Evolutionary conservation across 1,139 yeast genomes (phyloP).

Genomic region (Yarrowia galli): DNA sequence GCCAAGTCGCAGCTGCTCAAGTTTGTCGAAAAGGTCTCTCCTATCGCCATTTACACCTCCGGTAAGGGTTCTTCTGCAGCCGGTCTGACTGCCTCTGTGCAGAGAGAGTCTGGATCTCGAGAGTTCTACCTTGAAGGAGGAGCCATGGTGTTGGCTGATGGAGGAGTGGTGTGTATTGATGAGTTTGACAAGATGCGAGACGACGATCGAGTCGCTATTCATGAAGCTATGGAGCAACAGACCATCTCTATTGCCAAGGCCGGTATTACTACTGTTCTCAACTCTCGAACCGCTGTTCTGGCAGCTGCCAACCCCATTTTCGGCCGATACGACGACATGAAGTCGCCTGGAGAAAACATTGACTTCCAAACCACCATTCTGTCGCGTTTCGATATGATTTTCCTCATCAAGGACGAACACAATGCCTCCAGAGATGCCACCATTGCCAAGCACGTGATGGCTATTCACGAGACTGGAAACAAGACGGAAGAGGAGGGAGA

Average conservation of each 20-base stretch:
- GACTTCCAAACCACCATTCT: slow-evolving; percentile 96
- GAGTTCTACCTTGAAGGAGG: slow-evolving; percentile 98
- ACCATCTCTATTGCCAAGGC: slow-evolving; percentile 99
- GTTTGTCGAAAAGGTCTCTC: slow-evolving; percentile 93
- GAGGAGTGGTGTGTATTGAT: slow-evolving; percentile 98
- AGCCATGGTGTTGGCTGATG: slow-evolving; percentile 99
- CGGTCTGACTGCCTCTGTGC: slow-evolving; percentile 98
- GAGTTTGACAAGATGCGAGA: slow-evolving; percentile 99
- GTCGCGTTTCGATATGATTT: slow-evolving; percentile 98
- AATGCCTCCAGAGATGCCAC: slow-evolving; percentile 83
- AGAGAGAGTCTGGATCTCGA: slow-evolving; percentile 81
- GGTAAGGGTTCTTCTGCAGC: slow-evolving; percentile 99
- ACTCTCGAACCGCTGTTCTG: slow-evolving; percentile 92
- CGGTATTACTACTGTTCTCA: slow-evolving; percentile 94
- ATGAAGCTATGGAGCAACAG: slow-evolving; percentile 99
- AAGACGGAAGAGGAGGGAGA: slow-evolving; percentile 76
- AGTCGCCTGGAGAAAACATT: slow-evolving; percentile 96
- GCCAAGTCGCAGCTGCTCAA: slow-evolving; percentile 95
- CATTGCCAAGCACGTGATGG: slow-evolving; percentile 94
- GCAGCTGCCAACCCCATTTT: slow-evolving; percentile 98
- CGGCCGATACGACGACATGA: slow-evolving; percentile 95
- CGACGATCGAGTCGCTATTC: slow-evolving; percentile 98
- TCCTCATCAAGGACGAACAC: slow-evolving; percentile 95
- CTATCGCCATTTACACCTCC: slow-evolving; percentile 93
- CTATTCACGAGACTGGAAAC: slow-evolving; percentile 83